phyloP scores from a whole-genome alignment of 495 filamentous ascomycete genomes.

The Diplogelasinospora grovesii region DNA sequence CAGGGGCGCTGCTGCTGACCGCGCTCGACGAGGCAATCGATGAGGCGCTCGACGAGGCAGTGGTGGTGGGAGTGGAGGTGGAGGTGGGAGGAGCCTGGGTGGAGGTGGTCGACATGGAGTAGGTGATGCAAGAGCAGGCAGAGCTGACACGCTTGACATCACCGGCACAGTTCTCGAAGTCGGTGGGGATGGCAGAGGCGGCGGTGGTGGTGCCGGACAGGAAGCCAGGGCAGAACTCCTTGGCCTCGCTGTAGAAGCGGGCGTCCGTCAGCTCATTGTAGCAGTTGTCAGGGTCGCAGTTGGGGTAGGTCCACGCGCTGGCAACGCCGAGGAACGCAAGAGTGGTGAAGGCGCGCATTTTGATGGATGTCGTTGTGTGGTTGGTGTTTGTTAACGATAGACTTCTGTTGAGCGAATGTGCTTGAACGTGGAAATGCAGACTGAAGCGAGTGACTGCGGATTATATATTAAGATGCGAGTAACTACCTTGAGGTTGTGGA shows the following conservation, averaged over 20 bases:
- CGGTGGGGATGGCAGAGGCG: conserved; percentile 16
- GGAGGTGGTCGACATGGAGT: conserved; percentile 14
- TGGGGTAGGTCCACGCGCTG: background rate
- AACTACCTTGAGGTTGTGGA: background rate
- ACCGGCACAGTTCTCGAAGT: conserved; percentile 21
- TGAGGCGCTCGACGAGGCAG: conserved; percentile 4
- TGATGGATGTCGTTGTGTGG: background rate
- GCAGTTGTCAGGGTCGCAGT: conserved; percentile 23
- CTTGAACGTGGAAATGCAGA: background rate
- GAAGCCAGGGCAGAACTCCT: conserved; percentile 20
- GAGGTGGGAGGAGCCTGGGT: conserved; percentile 1
- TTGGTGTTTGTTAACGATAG: conserved; percentile 2
- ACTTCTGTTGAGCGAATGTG: conserved; percentile 5
- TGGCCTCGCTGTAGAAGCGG: conserved; percentile 14
- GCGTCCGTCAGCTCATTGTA: conserved; percentile 24
- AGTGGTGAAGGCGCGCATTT: conserved; percentile 5
- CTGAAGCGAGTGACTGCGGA: conserved; percentile 4
- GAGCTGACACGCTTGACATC: conserved; percentile 22
- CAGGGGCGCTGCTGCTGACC: background rate
- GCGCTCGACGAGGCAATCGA: conserved; percentile 1
- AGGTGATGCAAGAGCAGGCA: conserved; percentile 34
- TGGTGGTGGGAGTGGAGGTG: background rate
- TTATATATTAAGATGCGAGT: too few species aligned
- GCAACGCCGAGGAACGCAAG: conserved; percentile 1
- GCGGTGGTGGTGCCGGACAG: conserved; percentile 17